Percentiles rank a stretch among this genome's conserved stretches.
These are phyloP conservation scores for Scutellaria galericulata DNA, from an alignment of 257 asterid species.

Conservation along the genomic window DNA sequence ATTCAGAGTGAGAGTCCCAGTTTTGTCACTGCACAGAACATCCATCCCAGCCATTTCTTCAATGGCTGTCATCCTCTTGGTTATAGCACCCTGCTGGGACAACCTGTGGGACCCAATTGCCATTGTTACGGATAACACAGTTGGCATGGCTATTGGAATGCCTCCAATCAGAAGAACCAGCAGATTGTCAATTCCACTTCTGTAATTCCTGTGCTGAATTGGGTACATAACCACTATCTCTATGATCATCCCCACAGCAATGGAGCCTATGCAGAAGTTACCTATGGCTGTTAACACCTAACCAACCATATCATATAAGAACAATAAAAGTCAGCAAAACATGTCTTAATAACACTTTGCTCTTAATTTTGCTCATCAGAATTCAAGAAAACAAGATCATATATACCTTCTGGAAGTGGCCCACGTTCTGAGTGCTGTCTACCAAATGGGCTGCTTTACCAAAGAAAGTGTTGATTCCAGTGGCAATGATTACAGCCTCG, in stretches of 20 bases:
- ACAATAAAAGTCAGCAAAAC: too few species aligned
- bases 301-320: too few species aligned
- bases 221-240: slow-evolving; percentile 79
- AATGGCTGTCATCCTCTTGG: slow-evolving; percentile 92
- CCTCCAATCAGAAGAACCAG: slow-evolving; percentile 86
- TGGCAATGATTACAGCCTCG: slow-evolving; percentile 82
- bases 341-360: too few species aligned
- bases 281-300: slow-evolving; percentile 82
- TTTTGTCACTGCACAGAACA: slow-evolving; percentile 89
- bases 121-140: slow-evolving; percentile 86
- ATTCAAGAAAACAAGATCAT: not conserved
- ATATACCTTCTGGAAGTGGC: slow-evolving; percentile 86
- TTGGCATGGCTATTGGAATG: slow-evolving; percentile 93
- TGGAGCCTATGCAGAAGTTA: slow-evolving; percentile 79
- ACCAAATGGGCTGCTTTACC: slow-evolving; percentile 94
- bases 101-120: slow-evolving; percentile 88
- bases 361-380: too few species aligned
- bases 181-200: slow-evolving; percentile 75
- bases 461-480: slow-evolving; percentile 83
- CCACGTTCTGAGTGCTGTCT: slow-evolving; percentile 75
- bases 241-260: slow-evolving; percentile 65
- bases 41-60: slow-evolving; percentile 98
- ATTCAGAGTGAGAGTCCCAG: slow-evolving; percentile 85
- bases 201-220: slow-evolving; percentile 65
- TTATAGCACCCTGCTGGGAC: slow-evolving; percentile 87